phyloP scores from a whole-genome alignment of 805 yeast genomes.

The Saturnispora hagleri region DNA sequence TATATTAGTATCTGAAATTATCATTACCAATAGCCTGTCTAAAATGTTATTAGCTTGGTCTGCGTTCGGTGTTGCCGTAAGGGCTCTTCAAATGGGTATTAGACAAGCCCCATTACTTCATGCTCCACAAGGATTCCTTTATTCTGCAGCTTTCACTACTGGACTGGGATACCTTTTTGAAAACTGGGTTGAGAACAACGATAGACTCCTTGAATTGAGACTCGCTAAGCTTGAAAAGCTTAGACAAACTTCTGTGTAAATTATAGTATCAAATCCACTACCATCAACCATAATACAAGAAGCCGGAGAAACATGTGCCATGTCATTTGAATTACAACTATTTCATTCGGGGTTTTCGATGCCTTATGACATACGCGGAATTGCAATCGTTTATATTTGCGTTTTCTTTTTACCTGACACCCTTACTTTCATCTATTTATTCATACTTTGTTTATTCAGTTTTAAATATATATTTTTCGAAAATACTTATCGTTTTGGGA shows the following conservation, averaged over 20 bases:
- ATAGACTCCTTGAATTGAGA: conserved; percentile 30
- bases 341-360: neutral
- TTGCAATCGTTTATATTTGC: neutral
- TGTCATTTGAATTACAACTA: neutral
- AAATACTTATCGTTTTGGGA: neutral
- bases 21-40: neutral
- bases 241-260: conserved; percentile 24
- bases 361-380: neutral
- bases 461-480: neutral
- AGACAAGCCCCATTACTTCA: conserved; percentile 31
- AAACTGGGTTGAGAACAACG: conserved; percentile 31
- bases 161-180: conserved; percentile 34
- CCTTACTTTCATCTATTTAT: conserved; percentile 4
- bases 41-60: conserved; percentile 31
- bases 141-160: conserved; percentile 37
- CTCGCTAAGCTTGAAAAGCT: conserved; percentile 29
- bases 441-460: conserved; percentile 4
- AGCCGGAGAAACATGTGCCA: neutral
- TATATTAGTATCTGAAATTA: neutral
- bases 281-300: neutral
- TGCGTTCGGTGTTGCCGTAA: conserved; percentile 31
- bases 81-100: conserved; percentile 38
- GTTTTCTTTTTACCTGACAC: neutral
- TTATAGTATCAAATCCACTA: neutral
- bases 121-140: conserved; percentile 33